Conservation (phyloP, 1,139 yeast species). For the Blastobotrys ciferrii region DNA sequence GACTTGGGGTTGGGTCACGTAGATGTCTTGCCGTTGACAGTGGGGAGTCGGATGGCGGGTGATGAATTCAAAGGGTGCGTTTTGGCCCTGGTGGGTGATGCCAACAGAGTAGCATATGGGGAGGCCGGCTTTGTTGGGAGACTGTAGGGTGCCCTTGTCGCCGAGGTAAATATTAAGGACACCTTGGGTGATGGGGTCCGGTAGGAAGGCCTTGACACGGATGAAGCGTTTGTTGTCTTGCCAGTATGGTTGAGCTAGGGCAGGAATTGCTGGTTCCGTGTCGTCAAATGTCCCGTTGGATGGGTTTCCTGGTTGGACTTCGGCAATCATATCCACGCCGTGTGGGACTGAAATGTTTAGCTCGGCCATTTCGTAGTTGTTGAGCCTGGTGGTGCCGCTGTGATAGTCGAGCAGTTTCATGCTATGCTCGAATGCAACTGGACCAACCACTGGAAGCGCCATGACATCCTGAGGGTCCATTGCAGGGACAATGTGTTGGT, state of each 20-base stretch:
- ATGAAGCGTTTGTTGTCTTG: slow-evolving; percentile 61
- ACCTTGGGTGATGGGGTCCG: slow-evolving; percentile 65
- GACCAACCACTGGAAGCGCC: slow-evolving; percentile 79
- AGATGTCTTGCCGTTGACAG: slow-evolving; percentile 69
- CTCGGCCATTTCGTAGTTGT: slow-evolving; percentile 77
- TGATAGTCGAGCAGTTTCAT: slow-evolving; percentile 66
- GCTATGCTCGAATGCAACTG: slow-evolving; percentile 65
- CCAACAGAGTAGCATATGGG: slow-evolving; percentile 68
- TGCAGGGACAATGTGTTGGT: slow-evolving; percentile 85
- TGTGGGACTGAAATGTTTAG: slow-evolving; percentile 68
- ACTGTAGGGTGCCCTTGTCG: slow-evolving; percentile 59
- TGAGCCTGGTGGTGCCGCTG: slow-evolving; percentile 69
- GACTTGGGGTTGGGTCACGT: slow-evolving; percentile 82
- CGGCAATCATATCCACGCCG: slow-evolving; percentile 64
- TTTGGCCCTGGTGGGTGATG: slow-evolving; percentile 67
- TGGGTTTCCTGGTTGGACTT: slow-evolving; percentile 35
- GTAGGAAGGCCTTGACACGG: slow-evolving; percentile 76
- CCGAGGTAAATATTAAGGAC: slow-evolving; percentile 77
- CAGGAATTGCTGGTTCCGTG: slow-evolving; percentile 45
- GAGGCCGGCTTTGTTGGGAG: slow-evolving; percentile 46
- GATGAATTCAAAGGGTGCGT: slow-evolving; percentile 61
- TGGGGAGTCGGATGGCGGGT: slow-evolving; percentile 70
- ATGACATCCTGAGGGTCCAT: slow-evolving; percentile 75
- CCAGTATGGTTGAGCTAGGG: slow-evolving; percentile 78
- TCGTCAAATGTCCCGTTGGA: slow-evolving; percentile 8